phyloP scores from a whole-genome alignment of 169 alveolate genomes.

The Plasmodium relictum region DNA sequence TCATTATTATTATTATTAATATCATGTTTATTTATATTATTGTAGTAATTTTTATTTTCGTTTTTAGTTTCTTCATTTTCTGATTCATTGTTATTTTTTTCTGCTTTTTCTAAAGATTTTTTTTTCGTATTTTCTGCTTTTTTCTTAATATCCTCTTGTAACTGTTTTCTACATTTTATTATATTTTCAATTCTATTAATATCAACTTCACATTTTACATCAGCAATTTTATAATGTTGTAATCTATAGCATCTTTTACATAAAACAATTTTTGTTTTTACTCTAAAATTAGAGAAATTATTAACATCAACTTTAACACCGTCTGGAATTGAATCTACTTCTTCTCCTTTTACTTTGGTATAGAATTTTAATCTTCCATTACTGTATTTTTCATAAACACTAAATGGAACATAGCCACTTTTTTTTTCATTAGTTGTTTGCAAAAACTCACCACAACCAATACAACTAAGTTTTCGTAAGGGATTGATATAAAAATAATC shows the following conservation, averaged over 20 bases:
- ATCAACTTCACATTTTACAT: slow-evolving; percentile 65
- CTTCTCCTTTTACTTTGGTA: slow-evolving; percentile 84
- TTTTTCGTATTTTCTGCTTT: not conserved
- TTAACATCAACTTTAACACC: slow-evolving; percentile 85
- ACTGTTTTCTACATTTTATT: slow-evolving; percentile 38
- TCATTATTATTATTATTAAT: not conserved
- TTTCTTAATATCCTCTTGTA: slow-evolving; percentile 38
- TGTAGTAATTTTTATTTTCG: not conserved
- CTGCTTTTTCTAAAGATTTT: too few relatives aligned
- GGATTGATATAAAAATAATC: slow-evolving; percentile 74
- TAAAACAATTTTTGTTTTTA: slow-evolving; percentile 81
- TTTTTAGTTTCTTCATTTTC: not conserved
- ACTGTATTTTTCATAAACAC: slow-evolving; percentile 74
- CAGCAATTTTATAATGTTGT: slow-evolving; percentile 77
- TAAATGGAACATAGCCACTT: slow-evolving; percentile 82
- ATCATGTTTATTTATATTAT: not conserved
- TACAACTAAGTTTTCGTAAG: slow-evolving; percentile 62
- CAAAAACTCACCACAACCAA: slow-evolving; percentile 86
- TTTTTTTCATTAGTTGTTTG: slow-evolving; percentile 81
- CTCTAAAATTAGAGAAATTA: slow-evolving; percentile 75
- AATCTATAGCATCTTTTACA: slow-evolving; percentile 85
- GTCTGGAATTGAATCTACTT: slow-evolving; percentile 83
- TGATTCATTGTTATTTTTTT: not conserved
- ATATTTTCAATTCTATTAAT: slow-evolving; percentile 69
- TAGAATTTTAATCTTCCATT: slow-evolving; percentile 79